Percentiles rank a stretch among this genome's conserved stretches.
Conservation (phyloP, 2,329 filamentous ascomycete species). For the Apiospora kogelbergensis region DNA sequence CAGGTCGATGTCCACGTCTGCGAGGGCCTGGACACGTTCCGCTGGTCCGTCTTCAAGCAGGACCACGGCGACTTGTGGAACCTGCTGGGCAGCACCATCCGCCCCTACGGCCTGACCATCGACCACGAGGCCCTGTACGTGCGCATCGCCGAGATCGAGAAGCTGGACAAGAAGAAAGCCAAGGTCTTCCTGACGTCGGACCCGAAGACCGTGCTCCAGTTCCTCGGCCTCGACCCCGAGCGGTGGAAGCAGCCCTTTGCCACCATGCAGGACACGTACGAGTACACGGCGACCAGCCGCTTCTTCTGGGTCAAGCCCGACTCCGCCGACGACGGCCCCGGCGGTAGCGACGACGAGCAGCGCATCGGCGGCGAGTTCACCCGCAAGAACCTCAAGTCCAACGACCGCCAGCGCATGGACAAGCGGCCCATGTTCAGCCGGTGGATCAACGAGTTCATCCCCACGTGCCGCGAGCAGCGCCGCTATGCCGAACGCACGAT, state of each 20-base stretch:
- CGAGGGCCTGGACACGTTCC: conserved; percentile 38
- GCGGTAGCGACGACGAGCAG: conserved; percentile 33
- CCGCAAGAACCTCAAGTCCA: conserved; percentile 43
- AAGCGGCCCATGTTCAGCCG: conserved; percentile 56
- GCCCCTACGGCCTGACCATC: conserved; percentile 64
- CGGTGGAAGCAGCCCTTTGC: conserved; percentile 58
- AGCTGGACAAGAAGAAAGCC: conserved; percentile 52
- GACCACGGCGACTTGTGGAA: conserved; percentile 72
- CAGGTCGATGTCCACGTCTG: conserved; percentile 70
- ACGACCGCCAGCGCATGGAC: conserved; percentile 57
- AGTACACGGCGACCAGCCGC: conserved; percentile 57
- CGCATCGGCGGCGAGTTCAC: conserved; percentile 28
- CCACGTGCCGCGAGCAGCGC: conserved; percentile 43
- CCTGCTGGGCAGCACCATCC: conserved; percentile 61
- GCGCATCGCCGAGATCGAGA: conserved; percentile 68
- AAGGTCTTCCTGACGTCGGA: conserved; percentile 61
- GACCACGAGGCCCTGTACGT: conserved; percentile 65
- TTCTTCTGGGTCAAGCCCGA: conserved; percentile 52
- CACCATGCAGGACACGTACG: conserved; percentile 56
- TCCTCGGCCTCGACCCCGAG: conserved; percentile 59
- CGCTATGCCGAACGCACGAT: conserved; percentile 29
- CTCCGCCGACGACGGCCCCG: conserved; percentile 16
- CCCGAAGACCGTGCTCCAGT: conserved; percentile 55
- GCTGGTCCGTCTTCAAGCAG: conserved; percentile 68
- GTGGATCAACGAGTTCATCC: conserved; percentile 67